Conservation (phyloP, 176 grass and related monocot genomes). For the Bolboschoenus planiculmis region DNA sequence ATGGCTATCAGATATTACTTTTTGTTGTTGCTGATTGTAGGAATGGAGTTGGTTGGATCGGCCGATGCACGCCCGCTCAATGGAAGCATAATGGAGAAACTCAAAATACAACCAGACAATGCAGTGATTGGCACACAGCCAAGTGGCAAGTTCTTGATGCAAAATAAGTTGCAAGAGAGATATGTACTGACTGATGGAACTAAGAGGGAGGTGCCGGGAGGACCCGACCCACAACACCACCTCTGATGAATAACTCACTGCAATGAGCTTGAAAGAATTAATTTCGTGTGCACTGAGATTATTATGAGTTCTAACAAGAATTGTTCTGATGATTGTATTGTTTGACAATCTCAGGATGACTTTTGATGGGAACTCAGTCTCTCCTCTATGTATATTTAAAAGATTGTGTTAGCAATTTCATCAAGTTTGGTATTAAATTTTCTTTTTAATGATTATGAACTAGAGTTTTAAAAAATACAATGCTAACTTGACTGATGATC, state of each 20-base stretch:
- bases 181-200: neutral
- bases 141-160: neutral
- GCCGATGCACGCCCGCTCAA: neutral
- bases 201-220: conserved; percentile 38
- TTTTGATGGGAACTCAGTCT: neutral
- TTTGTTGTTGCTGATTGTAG: neutral
- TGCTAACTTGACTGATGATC: neutral
- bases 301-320: neutral
- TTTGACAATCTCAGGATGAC: neutral
- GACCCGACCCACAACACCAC: conserved; percentile 43
- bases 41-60: neutral
- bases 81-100: neutral
- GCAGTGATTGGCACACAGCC: neutral
- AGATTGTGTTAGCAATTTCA: neutral
- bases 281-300: neutral
- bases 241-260: neutral
- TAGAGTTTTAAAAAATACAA: neutral
- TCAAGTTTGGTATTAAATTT: neutral
- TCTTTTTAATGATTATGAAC: neutral
- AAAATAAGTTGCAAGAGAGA: neutral
- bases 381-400: neutral
- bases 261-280: neutral
- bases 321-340: neutral
- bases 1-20: conserved; percentile 6
- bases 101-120: neutral